Percentiles rank a stretch among this genome's conserved stretches.
Conservation (phyloP, 2,329 filamentous ascomycete genomes). For the Colletotrichum nymphaeae region DNA sequence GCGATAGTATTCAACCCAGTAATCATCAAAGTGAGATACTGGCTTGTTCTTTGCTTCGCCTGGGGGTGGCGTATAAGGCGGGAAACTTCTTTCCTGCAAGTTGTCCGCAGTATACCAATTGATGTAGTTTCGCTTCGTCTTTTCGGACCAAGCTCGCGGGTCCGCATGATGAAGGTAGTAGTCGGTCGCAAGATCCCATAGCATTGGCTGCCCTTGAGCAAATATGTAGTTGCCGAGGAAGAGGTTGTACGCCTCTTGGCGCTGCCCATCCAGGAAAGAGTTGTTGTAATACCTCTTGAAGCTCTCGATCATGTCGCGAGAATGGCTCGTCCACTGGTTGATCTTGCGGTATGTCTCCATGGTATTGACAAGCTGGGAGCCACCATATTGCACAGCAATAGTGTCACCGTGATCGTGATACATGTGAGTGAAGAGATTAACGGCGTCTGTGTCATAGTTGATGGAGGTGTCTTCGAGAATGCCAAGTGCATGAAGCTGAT, state of each 20-base stretch:
- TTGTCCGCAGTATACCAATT: constrained; percentile 85
- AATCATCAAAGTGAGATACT: constrained; percentile 83
- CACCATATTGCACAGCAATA: constrained; percentile 97
- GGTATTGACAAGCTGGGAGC: constrained; percentile 96
- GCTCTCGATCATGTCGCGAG: constrained; percentile 97
- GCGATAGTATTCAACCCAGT: constrained; percentile 97
- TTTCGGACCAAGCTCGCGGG: constrained; percentile 78
- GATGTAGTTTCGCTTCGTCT: constrained; percentile 78
- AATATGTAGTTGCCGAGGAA: constrained; percentile 98
- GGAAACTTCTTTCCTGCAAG: constrained; percentile 73
- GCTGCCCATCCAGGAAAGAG: constrained; percentile 95
- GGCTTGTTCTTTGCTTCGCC: constrained; percentile 53
- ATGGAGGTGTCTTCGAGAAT: constrained; percentile 83
- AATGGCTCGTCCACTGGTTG: constrained; percentile 98
- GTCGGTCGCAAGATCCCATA: constrained; percentile 95
- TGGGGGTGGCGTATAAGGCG: constrained; percentile 61
- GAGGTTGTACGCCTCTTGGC: constrained; percentile 97
- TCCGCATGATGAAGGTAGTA: constrained; percentile 95
- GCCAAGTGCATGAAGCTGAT: constrained; percentile 92
- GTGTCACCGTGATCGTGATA: constrained; percentile 98
- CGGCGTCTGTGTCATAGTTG: constrained; percentile 94
- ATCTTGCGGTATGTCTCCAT: constrained; percentile 99
- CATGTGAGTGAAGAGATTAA: constrained; percentile 98
- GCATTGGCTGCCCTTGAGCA: constrained; percentile 86
- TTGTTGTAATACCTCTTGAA: constrained; percentile 99